These are phyloP conservation scores for Hsuehochloa calcarea DNA, from an alignment of 176 grass and related monocot genomes.

Conservation along the genomic window DNA sequence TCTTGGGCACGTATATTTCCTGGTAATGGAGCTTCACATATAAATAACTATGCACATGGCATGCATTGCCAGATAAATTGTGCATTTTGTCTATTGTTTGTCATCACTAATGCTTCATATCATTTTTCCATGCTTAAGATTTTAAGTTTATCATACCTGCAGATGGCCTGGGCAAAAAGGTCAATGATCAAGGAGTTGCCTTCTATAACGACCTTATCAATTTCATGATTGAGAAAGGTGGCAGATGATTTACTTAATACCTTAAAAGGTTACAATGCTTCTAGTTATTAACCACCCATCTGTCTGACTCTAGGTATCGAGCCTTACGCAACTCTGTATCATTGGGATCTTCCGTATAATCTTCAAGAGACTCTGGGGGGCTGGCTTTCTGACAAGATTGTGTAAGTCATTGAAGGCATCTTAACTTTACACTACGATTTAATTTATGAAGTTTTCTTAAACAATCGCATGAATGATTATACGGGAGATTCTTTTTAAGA, in stretches of 20 bases:
- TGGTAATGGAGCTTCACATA: constrained; percentile 51
- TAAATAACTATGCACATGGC: background rate
- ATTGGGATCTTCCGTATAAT: constrained; percentile 95
- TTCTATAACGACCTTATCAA: constrained; percentile 92
- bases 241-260: constrained; percentile 30
- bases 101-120: background rate
- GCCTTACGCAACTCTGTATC: constrained; percentile 87
- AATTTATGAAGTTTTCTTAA: constrained; percentile 15
- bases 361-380: constrained; percentile 70
- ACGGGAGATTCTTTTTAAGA: background rate
- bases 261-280: constrained; percentile 30
- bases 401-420: constrained; percentile 61
- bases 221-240: constrained; percentile 92
- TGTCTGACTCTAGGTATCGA: constrained; percentile 70
- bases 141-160: constrained; percentile 37
- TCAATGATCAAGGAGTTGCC: constrained; percentile 72
- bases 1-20: constrained; percentile 95
- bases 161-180: constrained; percentile 85
- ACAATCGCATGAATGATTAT: background rate
- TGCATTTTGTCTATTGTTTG: constrained; percentile 1
- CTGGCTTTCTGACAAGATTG: constrained; percentile 89
- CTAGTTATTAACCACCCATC: constrained; percentile 22
- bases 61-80: background rate
- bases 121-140: background rate
- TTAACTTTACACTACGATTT: constrained; percentile 22